A percentile compares a stretch with the other conserved stretches of the same genome.
phyloP scores from a whole-genome alignment of 495 filamentous ascomycete species.

The Schizothecium vesticola region DNA sequence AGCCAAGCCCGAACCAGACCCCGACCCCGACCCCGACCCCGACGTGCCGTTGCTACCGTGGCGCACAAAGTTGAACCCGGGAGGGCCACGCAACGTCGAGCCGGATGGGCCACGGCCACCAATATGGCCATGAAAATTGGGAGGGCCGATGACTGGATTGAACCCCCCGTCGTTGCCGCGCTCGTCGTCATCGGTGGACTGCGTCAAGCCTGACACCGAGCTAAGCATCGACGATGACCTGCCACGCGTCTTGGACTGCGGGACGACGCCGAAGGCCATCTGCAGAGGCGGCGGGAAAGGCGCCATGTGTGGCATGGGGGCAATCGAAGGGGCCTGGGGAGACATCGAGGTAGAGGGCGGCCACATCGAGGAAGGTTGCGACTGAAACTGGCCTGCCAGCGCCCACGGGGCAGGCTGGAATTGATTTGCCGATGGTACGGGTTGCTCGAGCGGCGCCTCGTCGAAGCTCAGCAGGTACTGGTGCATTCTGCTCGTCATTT shows the following conservation, averaged over 20 bases:
- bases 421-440: constrained; percentile 12
- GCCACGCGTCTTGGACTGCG: constrained; percentile 39
- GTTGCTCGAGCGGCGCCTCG: constrained; percentile 23
- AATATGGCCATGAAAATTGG: background rate
- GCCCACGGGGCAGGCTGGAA: constrained; percentile 21
- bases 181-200: constrained; percentile 44
- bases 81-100: constrained; percentile 24
- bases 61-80: constrained; percentile 25
- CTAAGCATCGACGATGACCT: constrained; percentile 65
- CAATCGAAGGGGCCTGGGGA: constrained; percentile 13
- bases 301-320: constrained; percentile 16
- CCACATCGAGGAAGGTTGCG: constrained; percentile 22
- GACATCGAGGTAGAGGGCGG: constrained; percentile 22
- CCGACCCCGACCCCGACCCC: constrained; percentile 13
- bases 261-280: constrained; percentile 17
- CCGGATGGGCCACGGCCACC: constrained; percentile 7
- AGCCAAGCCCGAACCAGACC: constrained; percentile 23
- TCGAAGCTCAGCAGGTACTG: constrained; percentile 36
- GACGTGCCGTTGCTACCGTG: constrained; percentile 17
- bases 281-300: constrained; percentile 22
- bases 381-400: constrained; percentile 8
- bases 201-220: constrained; percentile 60
- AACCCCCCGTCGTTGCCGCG: constrained; percentile 7
- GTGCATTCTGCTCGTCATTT: constrained; percentile 36
- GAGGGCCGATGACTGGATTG: constrained; percentile 2